Base-by-base conservation (phyloP, 2,329 filamentous ascomycete species). In the Hypoxylon sp. region DNA sequence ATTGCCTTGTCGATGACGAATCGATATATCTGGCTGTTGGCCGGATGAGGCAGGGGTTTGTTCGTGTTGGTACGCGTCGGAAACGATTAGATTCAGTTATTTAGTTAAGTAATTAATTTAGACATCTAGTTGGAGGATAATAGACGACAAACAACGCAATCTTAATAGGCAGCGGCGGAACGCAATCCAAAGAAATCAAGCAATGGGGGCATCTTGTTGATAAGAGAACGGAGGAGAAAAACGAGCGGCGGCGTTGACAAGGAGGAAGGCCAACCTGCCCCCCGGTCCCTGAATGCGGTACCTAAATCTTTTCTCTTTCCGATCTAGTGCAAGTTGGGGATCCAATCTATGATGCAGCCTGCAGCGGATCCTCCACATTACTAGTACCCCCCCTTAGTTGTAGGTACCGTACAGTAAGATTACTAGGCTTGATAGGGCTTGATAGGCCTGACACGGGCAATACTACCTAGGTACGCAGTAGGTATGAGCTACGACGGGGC, bases 251-350 rank as follows among this genome's bases (percentile, higher is more conserved):
- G 35, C 59, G 37, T 63, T 39, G 46, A 54, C 13, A 63, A 66
- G 67, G 66, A 55, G 63, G 59, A 67, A 66, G 59, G 57, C 67
- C 39, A 44, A 46, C 35, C 31, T 29, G 19, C 4, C 19, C 58
- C 63, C 62, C 51, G 17, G 51, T 57, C 52, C 55, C 67, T 67
- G 67, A 65, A 70, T 68, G 67, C 67, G 61, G 67, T 70, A 62
- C 60, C 56, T 62, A 52, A 54, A 58, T 57, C 39, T 55, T 13
- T 69, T 53, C 67, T 69, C 64, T 62, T 70, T 70, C 67, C 67
- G 60, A 65, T 65, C 64, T 68, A 67, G 64, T 56, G 55, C 53
- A 59, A 69, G 60, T 55, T 15, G 37, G 53, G 52, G 39, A 44
- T 17, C 39, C 39, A 44, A 44, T 44, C 39, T 68, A 62, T 65